Evolutionary conservation across 2,329 filamentous ascomycete genomes (phyloP), one percentile per base, ranked within the genome.

Genomic region (Ophiostoma angusticollis): DNA sequence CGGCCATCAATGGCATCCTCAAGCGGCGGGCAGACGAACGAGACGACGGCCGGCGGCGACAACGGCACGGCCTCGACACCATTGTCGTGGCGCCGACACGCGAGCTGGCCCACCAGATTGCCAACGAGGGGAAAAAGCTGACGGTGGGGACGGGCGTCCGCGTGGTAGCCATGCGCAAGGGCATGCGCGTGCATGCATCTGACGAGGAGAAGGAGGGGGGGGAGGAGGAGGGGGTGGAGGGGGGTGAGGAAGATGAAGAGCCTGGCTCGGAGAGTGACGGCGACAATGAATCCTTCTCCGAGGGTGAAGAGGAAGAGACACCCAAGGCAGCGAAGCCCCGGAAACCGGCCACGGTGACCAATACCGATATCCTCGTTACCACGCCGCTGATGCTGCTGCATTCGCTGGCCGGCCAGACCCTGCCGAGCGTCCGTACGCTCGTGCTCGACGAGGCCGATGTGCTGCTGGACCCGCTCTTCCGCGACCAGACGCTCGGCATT

Each of bases 371-470:
- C 31, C 60, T 93, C 6, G 80, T 93, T 22, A 82, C 83, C 1
- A 93, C 85, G 2, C 85, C 85, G 4, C 66, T 87, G 25, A 64
- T 84, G 12, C 67, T 98, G 4, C 70, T 89, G 21, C 84, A 91
- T 54, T 77, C 83, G 3, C 60, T 95, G 6, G 57, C 55, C 50
- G 30, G 57, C 63, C 68, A 9, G 63, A 19, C 27, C 14, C 59
- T 93, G 5, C 74, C 83, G 0, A 70, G 73, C 1, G 78, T 95
- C 5, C 70, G 70, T 31, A 77, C 77, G 36, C 64, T 98, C 14
- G 71, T 96, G 25, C 67, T 98, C 3, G 91, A 98, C 53, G 91
- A 98, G 65, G 91, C 86, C 1, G 91, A 98, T 57, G 86, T 96
- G 12, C 78, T 98, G 6, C 72, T 98, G 9, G 87, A 96, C 51